phyloP scores from a whole-genome alignment of 768 basidiomycete species.

The Paxillus involutus region DNA sequence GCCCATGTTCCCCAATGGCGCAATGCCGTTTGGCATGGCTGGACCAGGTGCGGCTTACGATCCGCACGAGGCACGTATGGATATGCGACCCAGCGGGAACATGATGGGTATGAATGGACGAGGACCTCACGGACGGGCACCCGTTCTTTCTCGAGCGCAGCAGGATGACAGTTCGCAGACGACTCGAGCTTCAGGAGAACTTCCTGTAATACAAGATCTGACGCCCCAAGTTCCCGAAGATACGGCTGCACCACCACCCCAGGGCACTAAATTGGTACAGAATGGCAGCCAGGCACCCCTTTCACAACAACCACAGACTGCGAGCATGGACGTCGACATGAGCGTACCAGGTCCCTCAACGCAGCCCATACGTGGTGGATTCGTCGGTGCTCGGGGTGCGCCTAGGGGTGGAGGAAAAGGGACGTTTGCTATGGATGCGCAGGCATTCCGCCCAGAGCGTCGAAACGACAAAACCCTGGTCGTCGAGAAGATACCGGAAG shows the following conservation, averaged over 20 bases:
- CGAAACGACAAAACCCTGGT: slow-evolving; percentile 81
- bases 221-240: slow-evolving; percentile 54
- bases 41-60: slow-evolving; percentile 60
- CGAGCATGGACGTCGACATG: slow-evolving; percentile 35
- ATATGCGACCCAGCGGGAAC: slow-evolving; percentile 60
- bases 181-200: slow-evolving; percentile 58
- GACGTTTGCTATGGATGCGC: slow-evolving; percentile 63
- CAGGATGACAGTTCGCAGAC: slow-evolving; percentile 50
- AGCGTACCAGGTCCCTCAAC: slow-evolving; percentile 18
- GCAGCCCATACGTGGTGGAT: slow-evolving; percentile 20
- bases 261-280: slow-evolving; percentile 27
- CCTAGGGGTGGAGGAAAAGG: slow-evolving; percentile 51
- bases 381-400: slow-evolving; percentile 43
- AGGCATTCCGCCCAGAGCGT: slow-evolving; percentile 65
- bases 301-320: slow-evolving; percentile 7
- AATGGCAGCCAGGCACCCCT: slow-evolving; percentile 2
- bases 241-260: slow-evolving; percentile 21
- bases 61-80: slow-evolving; percentile 78
- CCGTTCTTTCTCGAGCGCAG: slow-evolving; percentile 54
- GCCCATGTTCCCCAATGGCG: slow-evolving; percentile 63
- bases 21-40: slow-evolving; percentile 54
- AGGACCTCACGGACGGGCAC: slow-evolving; percentile 47
- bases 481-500: slow-evolving; percentile 91
- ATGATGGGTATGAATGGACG: slow-evolving; percentile 31
- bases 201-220: slow-evolving; percentile 82